Evolutionary conservation across 306 rosid species (phyloP), one percentile per base, ranked within the genome.

Genomic region (Trichosanthes cucumerina): DNA sequence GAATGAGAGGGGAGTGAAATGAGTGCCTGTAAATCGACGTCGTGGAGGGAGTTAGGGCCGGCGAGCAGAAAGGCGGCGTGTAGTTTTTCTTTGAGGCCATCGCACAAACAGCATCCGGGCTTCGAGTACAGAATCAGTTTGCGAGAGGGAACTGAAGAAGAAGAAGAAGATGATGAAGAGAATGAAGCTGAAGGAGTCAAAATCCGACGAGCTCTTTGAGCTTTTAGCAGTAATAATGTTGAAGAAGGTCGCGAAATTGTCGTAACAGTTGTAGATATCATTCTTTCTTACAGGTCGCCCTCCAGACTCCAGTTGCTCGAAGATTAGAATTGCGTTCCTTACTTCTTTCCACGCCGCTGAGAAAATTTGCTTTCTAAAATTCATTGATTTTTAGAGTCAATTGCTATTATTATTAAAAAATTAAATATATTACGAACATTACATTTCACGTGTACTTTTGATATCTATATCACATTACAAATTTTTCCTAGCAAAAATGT

Each of bases 91-190:
- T 96, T 92, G 85, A 96, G 98, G 52, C 96, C 99, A 75, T 92
- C 96, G 87, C 99, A 96, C 89, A 96, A 87, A 84, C 99, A 92
- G 91, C 99, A 92, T 26, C 89, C 96, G 63, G 97, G 93, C 82
- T 92, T 96, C 0, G 96, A 96, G 90, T 96, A 96, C 38, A 96
- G 92, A 70, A 92, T 71, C 63, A 96, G 91, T 60, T 87, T 87
- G 85, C 96, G 82, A 46, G 81, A 10, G 8, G 92, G 72, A 75
- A 88, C 9, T 68, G 84, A 54, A 60, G 86, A 75, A 77, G 85
- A 52, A 59, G 85, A 72, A 18, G 88, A n/a, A n/a, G n/a, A n/a
- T n/a, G n/a, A 78, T 1, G 91, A 82, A 1, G 91, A 87, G 26
- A 77, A 85, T 5, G 87, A 79, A 74, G 92, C 82, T 60, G 75